Base-by-base conservation (phyloP, 345 rosid genomes). In the Dipteronia dyeriana region DNA sequence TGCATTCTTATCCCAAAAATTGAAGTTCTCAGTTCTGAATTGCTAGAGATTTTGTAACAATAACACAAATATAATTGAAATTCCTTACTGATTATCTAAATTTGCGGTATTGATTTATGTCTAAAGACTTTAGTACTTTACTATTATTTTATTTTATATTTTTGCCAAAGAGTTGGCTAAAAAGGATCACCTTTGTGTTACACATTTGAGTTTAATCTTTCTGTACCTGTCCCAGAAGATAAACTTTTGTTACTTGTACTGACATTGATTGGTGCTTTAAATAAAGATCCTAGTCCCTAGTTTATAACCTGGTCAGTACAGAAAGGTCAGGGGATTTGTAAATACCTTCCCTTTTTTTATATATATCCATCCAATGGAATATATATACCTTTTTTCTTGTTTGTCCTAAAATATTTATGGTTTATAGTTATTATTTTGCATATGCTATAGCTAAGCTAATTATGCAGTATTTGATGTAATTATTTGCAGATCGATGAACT, bases 401-500 rank as follows among this genome's bases (percentile, higher is more conserved):
- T 38, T 43, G 8, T 8, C 19, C 25, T 26, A 1, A 59, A 38
- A 23, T 34, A 10, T 29, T 51, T 34, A 49, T 56, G 23, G 14
- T 34, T 8, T 41, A 60, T n/a, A 67, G 62, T 23, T 41, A 23
- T 0, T 47, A 38, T 5, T 3, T 49, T 20, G 49, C 26, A 54
- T 7, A 14, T 10, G 63, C 17, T 65, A 54, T 66, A 19, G 65
- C 64, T 81, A 54, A 19, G 65, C 64, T 81, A 54, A 78, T 4
- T 7, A 20, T 66, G 51, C 63, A 4, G 74, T 43, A 11, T 41
- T 75, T 70, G 17, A 66, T 75, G 64, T 57, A 22, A 57, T 62
- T 41, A 22, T 19, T 79, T 56, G 61, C 82, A 96, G 99, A 87
- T 96, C 70, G 97, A 96, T 86, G 92, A 91, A 76, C 90, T 96